Conservation (phyloP, 768 basidiomycete species). For the Pisolithus microcarpus region DNA sequence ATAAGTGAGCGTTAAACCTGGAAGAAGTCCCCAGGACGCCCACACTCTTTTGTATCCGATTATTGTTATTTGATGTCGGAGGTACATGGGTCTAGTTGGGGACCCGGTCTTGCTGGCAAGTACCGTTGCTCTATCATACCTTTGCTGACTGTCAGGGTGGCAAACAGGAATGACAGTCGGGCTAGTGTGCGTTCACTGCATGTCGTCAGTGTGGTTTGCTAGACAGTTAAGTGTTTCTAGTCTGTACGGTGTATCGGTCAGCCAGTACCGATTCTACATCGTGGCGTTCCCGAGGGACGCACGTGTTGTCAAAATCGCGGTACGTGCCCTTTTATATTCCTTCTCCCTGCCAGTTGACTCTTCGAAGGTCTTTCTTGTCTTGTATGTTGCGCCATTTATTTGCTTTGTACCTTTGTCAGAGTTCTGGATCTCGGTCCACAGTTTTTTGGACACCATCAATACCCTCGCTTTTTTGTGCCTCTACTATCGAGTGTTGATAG, state of each 20-base stretch:
- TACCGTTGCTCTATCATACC: not conserved
- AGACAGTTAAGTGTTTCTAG: constrained; percentile 2
- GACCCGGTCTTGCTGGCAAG: constrained; percentile 14
- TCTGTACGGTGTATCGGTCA: constrained; percentile 12
- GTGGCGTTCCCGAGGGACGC: constrained; percentile 13
- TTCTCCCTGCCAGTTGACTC: not conserved
- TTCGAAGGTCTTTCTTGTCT: not conserved
- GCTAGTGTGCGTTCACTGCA: constrained; percentile 5
- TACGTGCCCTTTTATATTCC: constrained; percentile 1
- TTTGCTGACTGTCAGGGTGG: not conserved
- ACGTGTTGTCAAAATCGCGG: constrained; percentile 6
- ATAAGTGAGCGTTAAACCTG: no score
- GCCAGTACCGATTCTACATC: constrained; percentile 15
- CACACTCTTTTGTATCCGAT: no score
- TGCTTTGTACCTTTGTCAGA: not conserved
- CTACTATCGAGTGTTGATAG: not conserved
- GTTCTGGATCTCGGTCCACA: not conserved
- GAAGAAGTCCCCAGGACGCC: no score
- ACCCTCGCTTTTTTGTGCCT: not conserved
- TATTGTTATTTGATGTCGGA: constrained; percentile 2
- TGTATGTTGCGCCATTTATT: not conserved
- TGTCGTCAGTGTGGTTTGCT: no score
- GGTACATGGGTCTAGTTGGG: constrained; percentile 1
- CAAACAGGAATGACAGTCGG: constrained; percentile 9
- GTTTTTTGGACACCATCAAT: not conserved